Evolutionary conservation across 225 moss, liverwort and hornwort genomes (phyloP).

Genomic region (Lunularia cruciata): DNA sequence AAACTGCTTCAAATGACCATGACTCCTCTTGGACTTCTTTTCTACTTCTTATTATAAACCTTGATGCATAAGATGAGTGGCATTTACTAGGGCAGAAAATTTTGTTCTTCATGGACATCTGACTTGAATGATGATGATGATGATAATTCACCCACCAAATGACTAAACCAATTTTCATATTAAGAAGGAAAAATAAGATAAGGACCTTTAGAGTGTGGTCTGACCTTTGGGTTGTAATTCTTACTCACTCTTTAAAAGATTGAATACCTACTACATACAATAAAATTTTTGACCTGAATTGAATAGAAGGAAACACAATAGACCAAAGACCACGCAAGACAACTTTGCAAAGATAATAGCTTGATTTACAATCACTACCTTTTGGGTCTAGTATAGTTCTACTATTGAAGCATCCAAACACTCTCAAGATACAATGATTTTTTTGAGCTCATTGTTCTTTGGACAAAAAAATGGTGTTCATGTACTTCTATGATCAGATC

Average conservation of each 20-base stretch:
- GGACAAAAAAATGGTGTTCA: conserved; percentile 5
- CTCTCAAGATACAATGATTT: neutral
- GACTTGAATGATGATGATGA: neutral
- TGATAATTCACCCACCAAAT: neutral
- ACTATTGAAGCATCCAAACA: neutral
- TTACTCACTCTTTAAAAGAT: conserved; percentile 3
- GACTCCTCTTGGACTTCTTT: neutral
- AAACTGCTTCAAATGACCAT: too few relatives aligned
- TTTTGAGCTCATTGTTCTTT: neutral
- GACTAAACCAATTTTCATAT: neutral
- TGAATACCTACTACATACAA: neutral
- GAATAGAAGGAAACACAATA: conserved; percentile 1
- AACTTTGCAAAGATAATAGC: conserved; percentile 22
- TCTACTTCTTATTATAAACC: neutral
- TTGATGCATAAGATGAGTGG: neutral
- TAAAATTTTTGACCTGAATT: neutral
- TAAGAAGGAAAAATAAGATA: neutral
- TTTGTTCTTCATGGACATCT: neutral
- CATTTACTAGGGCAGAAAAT: neutral
- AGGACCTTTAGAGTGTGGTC: neutral
- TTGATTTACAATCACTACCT: conserved; percentile 29
- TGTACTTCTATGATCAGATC: neutral
- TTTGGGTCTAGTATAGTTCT: conserved; percentile 7
- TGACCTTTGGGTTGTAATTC: conserved; percentile 5
- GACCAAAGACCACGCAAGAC: conserved; percentile 13